Evolutionary conservation across 2,329 filamentous ascomycete genomes (phyloP).

Genomic region (Colletotrichum sansevieriae): DNA sequence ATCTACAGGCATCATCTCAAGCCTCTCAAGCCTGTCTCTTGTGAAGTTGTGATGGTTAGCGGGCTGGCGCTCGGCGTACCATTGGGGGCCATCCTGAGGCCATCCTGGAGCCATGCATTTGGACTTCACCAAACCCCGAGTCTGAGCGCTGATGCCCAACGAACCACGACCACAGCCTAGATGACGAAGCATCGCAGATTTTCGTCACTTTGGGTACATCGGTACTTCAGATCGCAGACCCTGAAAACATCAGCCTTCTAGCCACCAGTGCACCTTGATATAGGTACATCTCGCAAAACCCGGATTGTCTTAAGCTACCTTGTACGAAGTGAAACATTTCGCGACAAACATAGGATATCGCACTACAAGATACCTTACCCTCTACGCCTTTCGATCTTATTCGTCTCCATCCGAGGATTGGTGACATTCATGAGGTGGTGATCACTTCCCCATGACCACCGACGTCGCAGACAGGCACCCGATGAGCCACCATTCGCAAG

Average conservation of each 20-base stretch:
- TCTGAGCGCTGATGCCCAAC: constrained; percentile 35
- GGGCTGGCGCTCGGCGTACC: constrained; percentile 7
- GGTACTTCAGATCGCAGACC: constrained; percentile 14
- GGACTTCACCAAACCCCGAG: constrained; percentile 9
- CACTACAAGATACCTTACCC: constrained; percentile 30
- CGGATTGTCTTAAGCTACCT: constrained; percentile 8
- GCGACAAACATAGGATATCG: constrained; percentile 23
- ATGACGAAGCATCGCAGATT: constrained; percentile 21
- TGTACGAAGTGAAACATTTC: constrained; percentile 18
- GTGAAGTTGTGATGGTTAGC: constrained; percentile 19
- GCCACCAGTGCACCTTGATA: constrained; percentile 16
- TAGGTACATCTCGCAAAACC: not conserved
- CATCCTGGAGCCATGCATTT: constrained; percentile 1
- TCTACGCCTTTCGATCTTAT: constrained; percentile 8
- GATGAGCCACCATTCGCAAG: constrained; percentile 11
- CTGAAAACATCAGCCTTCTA: constrained; percentile 18
- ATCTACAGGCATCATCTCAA: constrained; percentile 40
- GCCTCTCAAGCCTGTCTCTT: constrained; percentile 29
- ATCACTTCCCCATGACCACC: constrained; percentile 4
- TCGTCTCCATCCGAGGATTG: constrained; percentile 15
- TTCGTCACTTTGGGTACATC: constrained; percentile 10
- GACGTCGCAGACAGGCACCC: not conserved
- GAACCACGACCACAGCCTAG: constrained; percentile 17
- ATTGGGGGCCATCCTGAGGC: constrained; percentile 31
- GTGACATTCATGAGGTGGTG: constrained; percentile 20